These are phyloP conservation scores for Colletotrichum plurivorum DNA, from an alignment of 2,329 filamentous ascomycete genomes.

Conservation along the genomic window DNA sequence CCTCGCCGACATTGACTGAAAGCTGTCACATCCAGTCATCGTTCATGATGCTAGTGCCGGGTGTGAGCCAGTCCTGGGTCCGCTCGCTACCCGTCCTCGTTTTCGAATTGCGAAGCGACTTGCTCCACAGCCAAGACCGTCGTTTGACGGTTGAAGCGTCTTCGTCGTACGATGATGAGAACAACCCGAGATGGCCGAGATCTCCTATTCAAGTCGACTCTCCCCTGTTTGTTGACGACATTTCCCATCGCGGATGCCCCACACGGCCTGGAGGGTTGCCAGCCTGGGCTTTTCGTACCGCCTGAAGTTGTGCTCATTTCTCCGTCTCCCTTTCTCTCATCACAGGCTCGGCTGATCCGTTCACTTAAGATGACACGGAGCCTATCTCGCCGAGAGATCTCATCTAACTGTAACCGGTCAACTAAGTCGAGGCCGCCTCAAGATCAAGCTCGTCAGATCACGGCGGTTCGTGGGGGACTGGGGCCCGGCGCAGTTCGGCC, in stretches of 20 bases:
- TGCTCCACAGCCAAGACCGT: background rate
- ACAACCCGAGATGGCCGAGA: background rate
- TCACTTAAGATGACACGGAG: background rate
- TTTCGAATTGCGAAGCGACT: slow-evolving; percentile 8
- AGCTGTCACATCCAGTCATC: slow-evolving; percentile 11
- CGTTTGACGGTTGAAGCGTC: slow-evolving; percentile 3
- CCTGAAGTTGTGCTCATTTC: too few species aligned
- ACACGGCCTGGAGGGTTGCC: too few species aligned
- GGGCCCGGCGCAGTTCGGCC: background rate
- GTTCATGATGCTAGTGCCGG: background rate
- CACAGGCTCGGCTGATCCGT: background rate
- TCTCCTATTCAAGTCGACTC: background rate
- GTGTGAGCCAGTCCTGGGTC: slow-evolving; percentile 4
- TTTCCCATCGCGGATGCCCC: too few species aligned
- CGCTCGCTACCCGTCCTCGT: slow-evolving; percentile 1
- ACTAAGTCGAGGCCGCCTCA: background rate
- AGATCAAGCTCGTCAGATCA: slow-evolving; percentile 3
- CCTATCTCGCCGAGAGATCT: background rate
- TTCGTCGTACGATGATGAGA: background rate
- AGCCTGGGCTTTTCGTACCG: too few species aligned
- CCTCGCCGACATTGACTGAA: background rate
- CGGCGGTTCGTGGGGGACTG: background rate
- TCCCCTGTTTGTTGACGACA: too few species aligned
- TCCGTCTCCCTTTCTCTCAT: too few species aligned
- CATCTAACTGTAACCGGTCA: background rate